Percentiles rank a stretch among this genome's conserved stretches.
phyloP scores from a whole-genome alignment of 2,329 filamentous ascomycete genomes.

The Fonsecaea pedrosoi region DNA sequence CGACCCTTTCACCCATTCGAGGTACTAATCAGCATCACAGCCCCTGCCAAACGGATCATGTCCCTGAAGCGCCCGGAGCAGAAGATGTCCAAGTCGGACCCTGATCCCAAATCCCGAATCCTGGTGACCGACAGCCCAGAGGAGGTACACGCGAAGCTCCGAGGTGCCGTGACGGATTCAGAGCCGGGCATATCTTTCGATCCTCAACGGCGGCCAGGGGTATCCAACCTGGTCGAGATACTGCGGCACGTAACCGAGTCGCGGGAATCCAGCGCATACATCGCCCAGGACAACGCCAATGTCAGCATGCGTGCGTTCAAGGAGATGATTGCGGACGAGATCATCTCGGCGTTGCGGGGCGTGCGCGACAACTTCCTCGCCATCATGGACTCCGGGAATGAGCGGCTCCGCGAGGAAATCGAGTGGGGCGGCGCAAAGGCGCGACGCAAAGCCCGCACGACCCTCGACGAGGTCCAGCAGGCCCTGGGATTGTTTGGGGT shows the following conservation, averaged over 20 bases:
- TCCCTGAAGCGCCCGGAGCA: slow-evolving; percentile 74
- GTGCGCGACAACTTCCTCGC: slow-evolving; percentile 34
- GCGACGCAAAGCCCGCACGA: slow-evolving; percentile 24
- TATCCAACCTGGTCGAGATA: slow-evolving; percentile 85
- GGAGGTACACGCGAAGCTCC: slow-evolving; percentile 73
- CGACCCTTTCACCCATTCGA: background rate
- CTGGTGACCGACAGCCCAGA: slow-evolving; percentile 74
- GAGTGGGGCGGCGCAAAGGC: slow-evolving; percentile 29
- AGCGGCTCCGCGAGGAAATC: slow-evolving; percentile 25
- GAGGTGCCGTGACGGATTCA: slow-evolving; percentile 77
- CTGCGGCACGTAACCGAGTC: slow-evolving; percentile 70
- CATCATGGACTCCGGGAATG: slow-evolving; percentile 29
- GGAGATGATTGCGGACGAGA: slow-evolving; percentile 64
- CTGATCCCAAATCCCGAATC: slow-evolving; percentile 75
- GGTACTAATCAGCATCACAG: slow-evolving; percentile 50
- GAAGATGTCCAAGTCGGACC: slow-evolving; percentile 96
- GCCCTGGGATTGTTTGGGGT: slow-evolving; percentile 24
- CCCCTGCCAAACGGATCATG: slow-evolving; percentile 86
- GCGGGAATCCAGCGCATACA: slow-evolving; percentile 49
- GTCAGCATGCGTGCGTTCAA: slow-evolving; percentile 67
- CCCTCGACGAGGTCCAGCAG: slow-evolving; percentile 28
- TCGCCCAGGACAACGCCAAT: slow-evolving; percentile 55
- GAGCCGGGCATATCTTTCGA: slow-evolving; percentile 74
- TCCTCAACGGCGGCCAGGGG: slow-evolving; percentile 71
- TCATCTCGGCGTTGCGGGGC: slow-evolving; percentile 59